phyloP scores from a whole-genome alignment of 495 filamentous ascomycete genomes.

The Daldinia grandis region DNA sequence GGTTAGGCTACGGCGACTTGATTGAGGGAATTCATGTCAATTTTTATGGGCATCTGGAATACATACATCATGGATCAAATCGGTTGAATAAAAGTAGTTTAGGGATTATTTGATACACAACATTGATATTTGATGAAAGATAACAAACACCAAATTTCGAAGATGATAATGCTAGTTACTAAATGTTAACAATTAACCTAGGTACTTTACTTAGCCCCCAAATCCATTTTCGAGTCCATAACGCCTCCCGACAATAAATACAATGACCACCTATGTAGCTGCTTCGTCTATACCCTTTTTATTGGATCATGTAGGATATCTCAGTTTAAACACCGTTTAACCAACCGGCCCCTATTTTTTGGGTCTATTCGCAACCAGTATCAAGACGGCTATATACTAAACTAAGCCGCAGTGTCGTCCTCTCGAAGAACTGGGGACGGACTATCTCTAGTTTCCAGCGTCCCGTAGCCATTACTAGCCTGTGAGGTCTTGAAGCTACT shows the following conservation, averaged over 20 bases:
- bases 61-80: background rate
- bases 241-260: constrained; percentile 25
- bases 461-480: constrained; percentile 14
- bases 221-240: constrained; percentile 34
- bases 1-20: constrained; percentile 1
- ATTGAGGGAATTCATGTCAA: constrained; percentile 25
- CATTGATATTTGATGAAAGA: background rate
- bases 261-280: background rate
- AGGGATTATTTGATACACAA: background rate
- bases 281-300: background rate
- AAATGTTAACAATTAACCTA: background rate
- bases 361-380: background rate
- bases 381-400: background rate
- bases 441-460: constrained; percentile 1
- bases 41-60: constrained; percentile 15
- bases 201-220: constrained; percentile 3
- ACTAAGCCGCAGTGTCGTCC: background rate
- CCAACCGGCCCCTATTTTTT: background rate
- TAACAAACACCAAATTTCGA: background rate
- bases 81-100: background rate
- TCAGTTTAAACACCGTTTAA: background rate
- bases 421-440: background rate
- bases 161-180: background rate
- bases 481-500: background rate
- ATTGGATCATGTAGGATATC: background rate